phyloP scores from a whole-genome alignment of 1,284 basidiomycete genomes.

The Coniophora puteana region DNA sequence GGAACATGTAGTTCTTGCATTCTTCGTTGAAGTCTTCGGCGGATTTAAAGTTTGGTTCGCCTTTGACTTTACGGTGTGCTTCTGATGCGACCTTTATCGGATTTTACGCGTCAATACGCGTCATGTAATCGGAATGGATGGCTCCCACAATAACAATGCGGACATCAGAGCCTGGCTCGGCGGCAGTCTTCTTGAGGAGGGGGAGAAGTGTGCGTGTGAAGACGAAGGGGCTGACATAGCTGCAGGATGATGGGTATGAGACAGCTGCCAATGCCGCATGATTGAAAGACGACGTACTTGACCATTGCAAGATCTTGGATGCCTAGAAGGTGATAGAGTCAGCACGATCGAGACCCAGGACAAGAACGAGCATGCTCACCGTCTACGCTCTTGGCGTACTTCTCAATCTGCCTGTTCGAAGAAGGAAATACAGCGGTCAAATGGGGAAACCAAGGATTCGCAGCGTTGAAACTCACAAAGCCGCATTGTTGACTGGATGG shows the following conservation, averaged over 20 bases:
- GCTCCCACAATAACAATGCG: slow-evolving; percentile 44
- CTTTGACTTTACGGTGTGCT: slow-evolving; percentile 16
- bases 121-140: neutral
- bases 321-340: slow-evolving; percentile 21
- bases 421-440: neutral
- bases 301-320: slow-evolving; percentile 37
- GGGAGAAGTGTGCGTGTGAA: slow-evolving; percentile 48
- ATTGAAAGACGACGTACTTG: slow-evolving; percentile 33
- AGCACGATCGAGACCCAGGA: neutral
- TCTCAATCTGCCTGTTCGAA: slow-evolving; percentile 15
- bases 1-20: slow-evolving; percentile 22
- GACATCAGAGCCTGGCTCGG: slow-evolving; percentile 41
- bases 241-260: slow-evolving; percentile 14
- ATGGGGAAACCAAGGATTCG: neutral
- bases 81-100: slow-evolving; percentile 24
- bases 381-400: slow-evolving; percentile 26
- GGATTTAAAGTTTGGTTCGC: slow-evolving; percentile 28
- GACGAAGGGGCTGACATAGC: slow-evolving; percentile 43
- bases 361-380: slow-evolving; percentile 20
- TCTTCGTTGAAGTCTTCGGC: slow-evolving; percentile 38
- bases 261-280: neutral
- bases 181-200: slow-evolving; percentile 41
- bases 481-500: slow-evolving; percentile 49
- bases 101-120: neutral
- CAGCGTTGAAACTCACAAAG: too few species aligned